phyloP scores from a whole-genome alignment of 495 filamentous ascomycete genomes.

The Penicillium simplicissimum region DNA sequence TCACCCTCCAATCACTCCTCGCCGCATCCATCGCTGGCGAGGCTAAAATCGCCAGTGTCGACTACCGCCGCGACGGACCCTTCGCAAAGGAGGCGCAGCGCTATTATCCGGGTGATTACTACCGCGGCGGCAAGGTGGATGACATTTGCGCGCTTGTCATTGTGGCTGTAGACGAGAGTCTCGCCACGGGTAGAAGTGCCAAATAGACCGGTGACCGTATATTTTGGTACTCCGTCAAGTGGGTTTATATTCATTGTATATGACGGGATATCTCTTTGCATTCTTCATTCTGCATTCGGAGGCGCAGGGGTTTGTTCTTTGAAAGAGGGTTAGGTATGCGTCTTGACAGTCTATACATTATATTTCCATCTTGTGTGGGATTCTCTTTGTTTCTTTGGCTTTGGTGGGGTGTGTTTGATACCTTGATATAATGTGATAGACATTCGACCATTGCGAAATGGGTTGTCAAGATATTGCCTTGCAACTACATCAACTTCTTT shows the following conservation, averaged over 20 bases:
- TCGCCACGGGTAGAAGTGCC: neutral
- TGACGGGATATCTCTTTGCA: neutral
- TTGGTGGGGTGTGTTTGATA: neutral
- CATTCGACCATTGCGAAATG: neutral
- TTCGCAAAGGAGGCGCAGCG: slow-evolving; percentile 93
- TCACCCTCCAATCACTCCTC: slow-evolving; percentile 69
- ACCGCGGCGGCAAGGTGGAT: slow-evolving; percentile 86
- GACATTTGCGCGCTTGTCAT: slow-evolving; percentile 83
- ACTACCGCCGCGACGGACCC: slow-evolving; percentile 78
- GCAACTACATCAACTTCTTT: neutral
- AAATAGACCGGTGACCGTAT: neutral
- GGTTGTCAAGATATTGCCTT: neutral
- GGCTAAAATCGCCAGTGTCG: slow-evolving; percentile 80
- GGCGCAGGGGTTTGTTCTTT: slow-evolving; percentile 15
- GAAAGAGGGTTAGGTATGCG: neutral
- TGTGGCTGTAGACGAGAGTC: slow-evolving; percentile 57
- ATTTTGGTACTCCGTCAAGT: neutral
- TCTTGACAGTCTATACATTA: neutral
- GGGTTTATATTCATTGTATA: neutral
- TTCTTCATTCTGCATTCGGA: slow-evolving; percentile 18
- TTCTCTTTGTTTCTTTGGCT: neutral
- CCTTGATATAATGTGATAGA: slow-evolving; percentile 5
- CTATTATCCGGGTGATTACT: slow-evolving; percentile 78
- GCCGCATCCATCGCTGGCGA: slow-evolving; percentile 74
- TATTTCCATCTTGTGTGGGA: too few species aligned